Evolutionary conservation across 2,329 filamentous ascomycete species (phyloP).

Genomic region (Zymoseptoria tritici): DNA sequence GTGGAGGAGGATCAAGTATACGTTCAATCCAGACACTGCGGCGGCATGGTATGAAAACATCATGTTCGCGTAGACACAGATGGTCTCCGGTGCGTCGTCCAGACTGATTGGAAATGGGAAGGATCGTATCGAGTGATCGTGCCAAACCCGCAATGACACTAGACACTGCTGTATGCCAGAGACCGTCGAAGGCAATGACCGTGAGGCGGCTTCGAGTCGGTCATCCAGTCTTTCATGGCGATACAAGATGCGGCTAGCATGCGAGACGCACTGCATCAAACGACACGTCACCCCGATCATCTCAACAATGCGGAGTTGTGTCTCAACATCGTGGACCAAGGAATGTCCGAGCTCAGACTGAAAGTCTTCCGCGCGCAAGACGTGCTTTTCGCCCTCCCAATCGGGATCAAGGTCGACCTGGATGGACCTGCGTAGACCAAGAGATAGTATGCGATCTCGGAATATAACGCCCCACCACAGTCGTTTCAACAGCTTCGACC

Average conservation of each 20-base stretch:
- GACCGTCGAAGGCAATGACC: not conserved
- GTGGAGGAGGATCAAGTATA: conserved; percentile 2
- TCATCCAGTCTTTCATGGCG: conserved; percentile 1
- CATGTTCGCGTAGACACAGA: conserved; percentile 9
- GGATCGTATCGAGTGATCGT: not conserved
- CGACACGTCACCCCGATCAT: conserved; percentile 1
- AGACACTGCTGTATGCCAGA: not conserved
- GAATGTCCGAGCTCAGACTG: conserved; percentile 6
- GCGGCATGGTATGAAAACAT: conserved; percentile 6
- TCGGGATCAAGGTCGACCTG: not conserved
- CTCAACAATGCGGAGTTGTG: conserved; percentile 2
- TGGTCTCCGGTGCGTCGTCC: conserved; percentile 4
- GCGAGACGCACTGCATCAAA: not conserved
- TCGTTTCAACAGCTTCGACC: conserved; percentile 3
- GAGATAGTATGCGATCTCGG: conserved; percentile 5
- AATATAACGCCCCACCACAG: conserved; percentile 10
- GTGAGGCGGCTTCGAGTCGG: not conserved
- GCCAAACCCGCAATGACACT: conserved; percentile 1
- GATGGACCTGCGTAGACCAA: conserved; percentile 1
- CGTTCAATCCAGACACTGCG: conserved; percentile 2
- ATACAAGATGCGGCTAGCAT: conserved; percentile 1
- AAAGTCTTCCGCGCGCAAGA: conserved; percentile 1
- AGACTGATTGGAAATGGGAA: conserved; percentile 7
- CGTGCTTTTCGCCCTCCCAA: not conserved
- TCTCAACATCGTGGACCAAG: conserved; percentile 1